phyloP scores from a whole-genome alignment of 1,284 basidiomycete species.

The Mycosarcoma maydis region DNA sequence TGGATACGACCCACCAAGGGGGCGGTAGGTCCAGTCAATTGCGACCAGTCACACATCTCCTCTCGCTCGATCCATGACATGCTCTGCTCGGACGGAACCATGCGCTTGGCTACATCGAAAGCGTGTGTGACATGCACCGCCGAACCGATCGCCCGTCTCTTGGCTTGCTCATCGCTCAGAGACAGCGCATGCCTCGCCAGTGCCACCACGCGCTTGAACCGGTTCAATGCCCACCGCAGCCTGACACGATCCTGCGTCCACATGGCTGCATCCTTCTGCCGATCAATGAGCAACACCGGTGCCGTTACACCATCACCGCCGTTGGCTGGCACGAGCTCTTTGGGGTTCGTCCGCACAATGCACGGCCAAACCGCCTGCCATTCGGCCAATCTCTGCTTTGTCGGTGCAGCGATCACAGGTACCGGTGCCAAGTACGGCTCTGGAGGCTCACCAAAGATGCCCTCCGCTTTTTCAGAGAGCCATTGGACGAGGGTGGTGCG shows the following conservation, averaged over 20 bases:
- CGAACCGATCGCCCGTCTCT: slow-evolving; percentile 22
- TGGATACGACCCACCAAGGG: slow-evolving; percentile 17
- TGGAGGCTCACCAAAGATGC: slow-evolving; percentile 17
- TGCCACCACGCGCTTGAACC: slow-evolving; percentile 31
- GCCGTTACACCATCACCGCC: not conserved
- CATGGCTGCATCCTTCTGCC: slow-evolving; percentile 33
- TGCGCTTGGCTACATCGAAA: slow-evolving; percentile 6
- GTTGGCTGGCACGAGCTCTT: slow-evolving; percentile 16
- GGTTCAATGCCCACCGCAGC: slow-evolving; percentile 29
- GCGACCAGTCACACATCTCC: slow-evolving; percentile 19
- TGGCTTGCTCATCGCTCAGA: slow-evolving; percentile 1
- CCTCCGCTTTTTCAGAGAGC: slow-evolving; percentile 4
- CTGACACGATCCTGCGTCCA: slow-evolving; percentile 25
- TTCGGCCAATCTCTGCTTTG: slow-evolving; percentile 73
- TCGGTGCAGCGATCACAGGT: slow-evolving; percentile 78
- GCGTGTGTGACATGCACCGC: slow-evolving; percentile 51
- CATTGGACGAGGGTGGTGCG: slow-evolving; percentile 18
- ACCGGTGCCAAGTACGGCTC: slow-evolving; percentile 71
- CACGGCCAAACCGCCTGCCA: slow-evolving; percentile 67
- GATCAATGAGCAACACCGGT: slow-evolving; percentile 45
- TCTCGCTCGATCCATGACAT: slow-evolving; percentile 20
- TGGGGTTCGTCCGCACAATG: slow-evolving; percentile 48
- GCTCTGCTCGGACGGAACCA: not conserved
- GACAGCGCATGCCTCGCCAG: slow-evolving; percentile 30
- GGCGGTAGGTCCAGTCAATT: slow-evolving; percentile 13